phyloP scores from a whole-genome alignment of 257 asterid genomes.

The Penstemon barbatus region DNA sequence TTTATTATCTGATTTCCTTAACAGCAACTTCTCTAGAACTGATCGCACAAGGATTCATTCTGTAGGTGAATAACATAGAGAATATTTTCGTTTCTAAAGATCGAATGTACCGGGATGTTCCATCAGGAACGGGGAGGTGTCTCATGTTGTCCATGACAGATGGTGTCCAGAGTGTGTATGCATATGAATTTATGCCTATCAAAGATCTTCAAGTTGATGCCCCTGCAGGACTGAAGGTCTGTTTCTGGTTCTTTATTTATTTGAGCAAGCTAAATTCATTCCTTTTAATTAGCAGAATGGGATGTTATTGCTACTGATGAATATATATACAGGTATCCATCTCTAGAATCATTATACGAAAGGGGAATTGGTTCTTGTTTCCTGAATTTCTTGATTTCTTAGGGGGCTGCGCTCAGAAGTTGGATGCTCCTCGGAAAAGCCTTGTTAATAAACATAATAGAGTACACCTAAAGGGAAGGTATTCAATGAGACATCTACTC shows the following conservation, averaged over 20 bases:
- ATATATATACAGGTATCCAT: constrained; percentile 54
- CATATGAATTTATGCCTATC: constrained; percentile 90
- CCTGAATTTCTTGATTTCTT: constrained; percentile 82
- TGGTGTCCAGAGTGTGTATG: constrained; percentile 90
- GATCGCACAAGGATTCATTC: constrained; percentile 25
- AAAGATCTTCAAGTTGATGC: constrained; percentile 70
- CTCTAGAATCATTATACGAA: constrained; percentile 76
- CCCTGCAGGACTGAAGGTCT: constrained; percentile 75
- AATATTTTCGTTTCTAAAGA: constrained; percentile 78
- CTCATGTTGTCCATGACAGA: constrained; percentile 93
- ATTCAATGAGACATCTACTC: constrained; percentile 5
- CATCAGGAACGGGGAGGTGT: constrained; percentile 82
- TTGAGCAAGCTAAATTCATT: constrained; percentile 19
- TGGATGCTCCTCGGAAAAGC: constrained; percentile 83
- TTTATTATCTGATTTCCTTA: constrained; percentile 10
- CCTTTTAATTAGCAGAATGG: constrained; percentile 18
- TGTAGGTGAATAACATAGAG: constrained; percentile 88
- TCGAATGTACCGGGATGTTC: constrained; percentile 70
- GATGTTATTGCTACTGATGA: constrained; percentile 16
- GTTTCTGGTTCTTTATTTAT: constrained; percentile 33
- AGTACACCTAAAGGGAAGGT: constrained; percentile 95
- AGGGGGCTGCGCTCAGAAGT: constrained; percentile 82
- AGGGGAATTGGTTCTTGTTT: constrained; percentile 81
- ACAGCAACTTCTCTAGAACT: constrained; percentile 11
- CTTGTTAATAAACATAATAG: constrained; percentile 79